Evolutionary conservation across 495 filamentous ascomycete species (phyloP), one percentile per base, ranked within the genome.

Genomic region (Neurospora sp.): DNA sequence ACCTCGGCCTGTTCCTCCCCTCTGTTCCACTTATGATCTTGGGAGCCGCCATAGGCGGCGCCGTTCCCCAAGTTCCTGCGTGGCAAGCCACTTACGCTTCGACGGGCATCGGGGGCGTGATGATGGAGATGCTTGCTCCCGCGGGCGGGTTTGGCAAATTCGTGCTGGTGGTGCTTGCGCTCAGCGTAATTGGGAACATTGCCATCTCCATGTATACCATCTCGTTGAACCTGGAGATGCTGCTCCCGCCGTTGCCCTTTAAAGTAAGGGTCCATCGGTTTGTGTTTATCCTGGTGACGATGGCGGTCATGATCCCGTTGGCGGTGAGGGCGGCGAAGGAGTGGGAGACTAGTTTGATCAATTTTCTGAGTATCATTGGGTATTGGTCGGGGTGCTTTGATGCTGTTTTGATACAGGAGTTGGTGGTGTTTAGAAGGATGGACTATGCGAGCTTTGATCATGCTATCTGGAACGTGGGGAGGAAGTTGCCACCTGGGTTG

Each of bases 301-400:
- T 82, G 35, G 79, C 83, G 20, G 74, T 86, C 35, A 83, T 88
- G 77, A 83, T 87, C 38, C 85, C 84, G 0, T 81, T 88, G 37
- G 84, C 83, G 2, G 83, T 88, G 69, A 80, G 79, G 12, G 85
- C 85, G 0, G 84, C 86, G 0, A 81, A 80, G 44, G 74, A 80
- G 20, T 88, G 87, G 80, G 84, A 87, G 76, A 77, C 78, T 42
- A 85, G 84, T 9, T 73, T 88, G 69, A 81, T 82, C 46, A 87
- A 87, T 49, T 88, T 88, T 74, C 77, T 88, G 41, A 81, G 84
- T 12, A 77, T 88, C 12, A 87, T 87, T 71, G 86, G 85, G 3
- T 88, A 87, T 76, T 88, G 86, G 86, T 80, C 85, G 2, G 86
- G 84, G 4, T 85, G 84, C 11, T 88, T 86, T 71, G 83, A 85